These are phyloP conservation scores for Chamaecyparis obtusa DNA, from an alignment of 75 land plant genomes.

Conservation along the genomic window DNA sequence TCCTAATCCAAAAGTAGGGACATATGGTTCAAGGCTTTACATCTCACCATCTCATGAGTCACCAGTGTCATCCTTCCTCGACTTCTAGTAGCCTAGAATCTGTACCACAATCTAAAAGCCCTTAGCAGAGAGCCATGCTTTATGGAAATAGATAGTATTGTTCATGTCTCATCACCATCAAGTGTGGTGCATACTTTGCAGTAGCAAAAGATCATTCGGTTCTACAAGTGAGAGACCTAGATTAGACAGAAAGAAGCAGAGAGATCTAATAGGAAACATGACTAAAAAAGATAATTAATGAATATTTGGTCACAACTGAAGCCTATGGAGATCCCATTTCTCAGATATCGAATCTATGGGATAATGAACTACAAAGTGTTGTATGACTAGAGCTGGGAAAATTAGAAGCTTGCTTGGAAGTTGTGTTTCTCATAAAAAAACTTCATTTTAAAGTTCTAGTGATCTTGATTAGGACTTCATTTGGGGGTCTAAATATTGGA, in stretches of 20 bases:
- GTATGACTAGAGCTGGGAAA: no score
- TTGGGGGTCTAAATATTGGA: no score
- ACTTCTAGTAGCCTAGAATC: constrained; percentile 18
- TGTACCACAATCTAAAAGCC: not conserved
- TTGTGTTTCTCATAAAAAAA: no score
- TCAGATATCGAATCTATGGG: no score
- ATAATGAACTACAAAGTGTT: no score
- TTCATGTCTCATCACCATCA: not conserved
- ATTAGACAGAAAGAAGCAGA: not conserved
- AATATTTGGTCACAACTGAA: no score
- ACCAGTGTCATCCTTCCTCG: constrained; percentile 46
- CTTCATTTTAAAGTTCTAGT: no score
- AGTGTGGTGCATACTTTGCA: constrained; percentile 19
- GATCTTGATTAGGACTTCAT: no score
- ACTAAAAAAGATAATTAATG: no score
- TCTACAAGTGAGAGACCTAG: not conserved
- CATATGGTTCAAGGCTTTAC: constrained; percentile 11
- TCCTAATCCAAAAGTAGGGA: not conserved
- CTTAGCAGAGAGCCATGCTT: constrained; percentile 11
- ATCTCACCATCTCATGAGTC: constrained; percentile 13
- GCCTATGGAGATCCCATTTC: no score
- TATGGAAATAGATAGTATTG: not conserved
- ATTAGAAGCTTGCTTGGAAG: no score
- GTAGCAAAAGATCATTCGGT: constrained; percentile 28
- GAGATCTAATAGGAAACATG: not conserved